Percentiles rank a stretch among this genome's conserved stretches.
phyloP scores from a whole-genome alignment of 441 rosid species.

The Erodium moschatum region DNA sequence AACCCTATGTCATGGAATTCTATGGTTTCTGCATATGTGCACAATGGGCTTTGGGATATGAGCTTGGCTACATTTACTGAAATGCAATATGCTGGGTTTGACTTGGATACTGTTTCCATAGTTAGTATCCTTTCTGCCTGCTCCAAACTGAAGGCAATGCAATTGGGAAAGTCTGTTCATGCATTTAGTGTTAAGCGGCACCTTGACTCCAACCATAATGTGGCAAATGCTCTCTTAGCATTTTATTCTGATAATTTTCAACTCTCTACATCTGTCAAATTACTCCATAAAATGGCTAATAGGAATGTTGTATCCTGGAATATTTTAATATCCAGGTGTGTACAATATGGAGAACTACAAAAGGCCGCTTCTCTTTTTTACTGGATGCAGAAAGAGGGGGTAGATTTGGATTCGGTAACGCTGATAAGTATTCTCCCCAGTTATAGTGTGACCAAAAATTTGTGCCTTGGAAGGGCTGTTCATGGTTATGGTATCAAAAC shows the following conservation, averaged over 20 bases:
- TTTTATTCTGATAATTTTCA: slow-evolving; percentile 23
- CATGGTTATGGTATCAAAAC: slow-evolving; percentile 30
- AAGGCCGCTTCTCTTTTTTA: slow-evolving; percentile 20
- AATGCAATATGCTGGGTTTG: slow-evolving; percentile 33
- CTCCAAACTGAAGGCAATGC: slow-evolving; percentile 26
- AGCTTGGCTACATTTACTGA: slow-evolving; percentile 30
- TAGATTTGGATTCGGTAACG: slow-evolving; percentile 24
- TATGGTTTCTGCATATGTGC: slow-evolving; percentile 26
- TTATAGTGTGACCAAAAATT: slow-evolving; percentile 8
- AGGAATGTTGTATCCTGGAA: slow-evolving; percentile 28
- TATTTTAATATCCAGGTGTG: slow-evolving; percentile 26
- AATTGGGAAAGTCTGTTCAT: slow-evolving; percentile 27
- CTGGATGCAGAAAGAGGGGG: slow-evolving; percentile 33
- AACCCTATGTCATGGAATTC: slow-evolving; percentile 21
- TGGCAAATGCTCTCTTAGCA: slow-evolving; percentile 27
- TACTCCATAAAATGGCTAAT: slow-evolving; percentile 22
- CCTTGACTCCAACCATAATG: slow-evolving; percentile 21
- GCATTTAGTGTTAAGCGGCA: slow-evolving; percentile 26
- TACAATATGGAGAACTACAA: slow-evolving; percentile 20
- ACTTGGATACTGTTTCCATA: slow-evolving; percentile 33
- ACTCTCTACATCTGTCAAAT: slow-evolving; percentile 17
- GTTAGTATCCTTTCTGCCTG: slow-evolving; percentile 36
- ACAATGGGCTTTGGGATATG: slow-evolving; percentile 24
- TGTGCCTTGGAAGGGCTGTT: slow-evolving; percentile 22
- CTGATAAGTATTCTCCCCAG: slow-evolving; percentile 24